Base-by-base conservation (phyloP, 768 basidiomycete species). In the Porphyrellus cyaneotinctus region DNA sequence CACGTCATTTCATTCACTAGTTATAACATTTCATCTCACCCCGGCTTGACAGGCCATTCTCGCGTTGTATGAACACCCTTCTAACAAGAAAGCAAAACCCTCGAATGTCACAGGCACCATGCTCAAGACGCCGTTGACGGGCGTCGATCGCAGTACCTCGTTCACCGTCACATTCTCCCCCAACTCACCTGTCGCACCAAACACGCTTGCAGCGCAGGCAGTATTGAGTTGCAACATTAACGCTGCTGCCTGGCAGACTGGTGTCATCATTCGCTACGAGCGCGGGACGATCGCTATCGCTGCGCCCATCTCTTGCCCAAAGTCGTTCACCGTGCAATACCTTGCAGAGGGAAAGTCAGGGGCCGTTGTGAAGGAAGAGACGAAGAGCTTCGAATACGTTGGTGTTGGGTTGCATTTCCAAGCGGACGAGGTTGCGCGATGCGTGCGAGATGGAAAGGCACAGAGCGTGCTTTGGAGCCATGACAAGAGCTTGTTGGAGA, bases 391-490 rank as follows among this genome's bases (percentile, higher is more conserved):
- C 55, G 74, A 81, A 37, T 84, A 85, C 61, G 70, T 76, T 5
- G 89, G 88, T 11, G 74, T 73, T 31, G 92, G 91, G 9, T 89
- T 81, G 86, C 81, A 90, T 67, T 95, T 85, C 69, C 81, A 94
- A 68, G 91, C 91, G 4, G 92, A 95, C 61, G 91, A 94, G 54
- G 90, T 91, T 12, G 91, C 88, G 17, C 70, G 88, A 43, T 89
- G 87, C 62, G 73, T 91, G 20, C 70, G 82, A 35, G 85, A 85
- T 47, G 86, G 86, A 3, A 88, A 85, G 74, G 71, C 72, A 23
- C 83, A 93, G 70, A 91, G 89, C 61, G 74, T 74, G 5, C 60
- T 82, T 30, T 92, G 91, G 88, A 78, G 83, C 1, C 86, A 86
- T 59, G 81, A 84, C 38, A 91, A 92, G 73, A 92, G 87, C 63